phyloP scores from a whole-genome alignment of 306 rosid genomes.

The Luffa acutangula region DNA sequence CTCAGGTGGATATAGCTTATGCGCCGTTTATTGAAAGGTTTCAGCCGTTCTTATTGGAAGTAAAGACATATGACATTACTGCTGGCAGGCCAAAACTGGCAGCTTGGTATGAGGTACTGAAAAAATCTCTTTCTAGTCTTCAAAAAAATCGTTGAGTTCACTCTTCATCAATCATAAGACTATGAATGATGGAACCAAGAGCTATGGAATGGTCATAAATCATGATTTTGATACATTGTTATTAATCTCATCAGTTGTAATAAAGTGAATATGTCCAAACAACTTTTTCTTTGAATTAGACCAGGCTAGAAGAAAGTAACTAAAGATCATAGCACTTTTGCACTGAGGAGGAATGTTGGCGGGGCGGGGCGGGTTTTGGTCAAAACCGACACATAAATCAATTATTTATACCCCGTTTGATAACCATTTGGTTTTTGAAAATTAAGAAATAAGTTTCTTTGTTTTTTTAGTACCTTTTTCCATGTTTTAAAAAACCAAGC shows the following conservation, averaged over 20 bases:
- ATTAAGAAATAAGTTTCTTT: no score
- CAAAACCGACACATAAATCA: neutral
- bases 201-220: neutral
- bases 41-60: slow-evolving; percentile 42
- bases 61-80: slow-evolving; percentile 51
- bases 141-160: neutral
- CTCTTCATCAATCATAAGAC: neutral
- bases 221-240: neutral
- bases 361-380: neutral
- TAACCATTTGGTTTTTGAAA: no score
- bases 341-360: neutral
- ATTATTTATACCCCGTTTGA: neutral
- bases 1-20: slow-evolving; percentile 85
- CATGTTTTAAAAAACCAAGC: no score
- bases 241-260: neutral
- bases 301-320: neutral
- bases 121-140: neutral
- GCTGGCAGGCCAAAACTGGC: slow-evolving; percentile 56
- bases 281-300: neutral
- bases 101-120: slow-evolving; percentile 56
- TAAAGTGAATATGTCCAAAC: neutral
- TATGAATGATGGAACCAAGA: neutral
- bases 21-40: slow-evolving; percentile 79
- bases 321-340: neutral
- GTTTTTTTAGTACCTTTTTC: no score